These are phyloP conservation scores for Actinomucor elegans DNA, from an alignment of 371 early-diverging fungal species.

Conservation along the genomic window DNA sequence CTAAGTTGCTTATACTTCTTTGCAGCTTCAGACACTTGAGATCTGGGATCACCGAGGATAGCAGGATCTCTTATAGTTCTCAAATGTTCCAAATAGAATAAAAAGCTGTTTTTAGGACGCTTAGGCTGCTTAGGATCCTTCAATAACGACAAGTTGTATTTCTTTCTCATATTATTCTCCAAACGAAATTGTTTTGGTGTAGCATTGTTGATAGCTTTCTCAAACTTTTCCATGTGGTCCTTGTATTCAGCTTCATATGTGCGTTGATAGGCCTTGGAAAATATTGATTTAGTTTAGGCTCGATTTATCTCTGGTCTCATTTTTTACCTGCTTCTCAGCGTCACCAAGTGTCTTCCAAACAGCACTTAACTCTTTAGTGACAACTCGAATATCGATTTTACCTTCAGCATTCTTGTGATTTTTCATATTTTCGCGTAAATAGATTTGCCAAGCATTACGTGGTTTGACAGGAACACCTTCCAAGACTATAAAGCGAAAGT, in stretches of 20 bases:
- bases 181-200: slow-evolving; percentile 48
- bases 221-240: slow-evolving; percentile 24
- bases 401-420: slow-evolving; percentile 25
- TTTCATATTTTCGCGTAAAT: slow-evolving; percentile 39
- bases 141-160: slow-evolving; percentile 45
- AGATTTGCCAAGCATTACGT: slow-evolving; percentile 51
- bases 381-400: slow-evolving; percentile 24
- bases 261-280: slow-evolving; percentile 37
- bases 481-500: slow-evolving; percentile 35
- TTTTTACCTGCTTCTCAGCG: slow-evolving; percentile 35
- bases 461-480: slow-evolving; percentile 48
- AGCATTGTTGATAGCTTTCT: slow-evolving; percentile 42
- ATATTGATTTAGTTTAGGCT: neutral
- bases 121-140: slow-evolving; percentile 67
- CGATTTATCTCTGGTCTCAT: neutral
- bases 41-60: neutral
- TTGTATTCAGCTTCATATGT: slow-evolving; percentile 27
- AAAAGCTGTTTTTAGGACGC: slow-evolving; percentile 47
- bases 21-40: neutral
- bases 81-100: slow-evolving; percentile 39
- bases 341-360: slow-evolving; percentile 32
- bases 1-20: slow-evolving; percentile 7
- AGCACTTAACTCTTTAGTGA: slow-evolving; percentile 18
- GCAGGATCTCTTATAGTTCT: neutral
- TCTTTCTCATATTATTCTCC: slow-evolving; percentile 51